Evolutionary conservation across 345 rosid genomes (phyloP).

Genomic region (Eucalyptus leucophloia): DNA sequence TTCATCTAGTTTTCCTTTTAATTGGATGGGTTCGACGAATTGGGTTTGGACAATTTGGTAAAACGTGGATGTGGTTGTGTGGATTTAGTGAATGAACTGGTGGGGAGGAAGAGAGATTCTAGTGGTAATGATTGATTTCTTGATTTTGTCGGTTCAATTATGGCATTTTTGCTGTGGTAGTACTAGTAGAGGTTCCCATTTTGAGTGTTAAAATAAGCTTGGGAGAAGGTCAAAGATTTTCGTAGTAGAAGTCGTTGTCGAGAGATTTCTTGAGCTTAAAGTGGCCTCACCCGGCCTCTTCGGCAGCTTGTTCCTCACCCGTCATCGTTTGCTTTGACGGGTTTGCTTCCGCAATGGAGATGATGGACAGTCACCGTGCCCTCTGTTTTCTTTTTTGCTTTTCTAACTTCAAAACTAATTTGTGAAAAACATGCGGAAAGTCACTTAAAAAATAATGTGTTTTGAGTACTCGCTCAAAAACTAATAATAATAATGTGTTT

Average conservation of each 20-base stretch:
- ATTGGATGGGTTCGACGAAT: constrained; percentile 2
- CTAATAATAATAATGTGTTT: background rate
- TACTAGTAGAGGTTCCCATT: background rate
- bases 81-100: constrained; percentile 20
- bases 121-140: background rate
- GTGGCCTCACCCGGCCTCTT: background rate
- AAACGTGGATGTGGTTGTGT: background rate
- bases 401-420: background rate
- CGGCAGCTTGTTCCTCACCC: background rate
- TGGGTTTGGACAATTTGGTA: background rate
- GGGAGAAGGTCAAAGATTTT: background rate
- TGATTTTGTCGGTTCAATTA: background rate
- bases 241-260: rapidly evolving
- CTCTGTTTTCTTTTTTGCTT: background rate
- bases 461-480: too few species aligned
- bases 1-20: background rate
- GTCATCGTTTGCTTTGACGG: background rate
- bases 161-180: background rate
- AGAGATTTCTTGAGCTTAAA: background rate
- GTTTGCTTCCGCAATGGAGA: background rate
- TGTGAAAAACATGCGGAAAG: background rate
- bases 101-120: constrained; percentile 14
- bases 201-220: background rate
- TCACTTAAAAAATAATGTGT: background rate
- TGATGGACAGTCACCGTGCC: background rate